Evolutionary conservation across 306 rosid genomes (phyloP), one percentile per base, ranked within the genome.

Genomic region (Casuarina equisetifolia): DNA sequence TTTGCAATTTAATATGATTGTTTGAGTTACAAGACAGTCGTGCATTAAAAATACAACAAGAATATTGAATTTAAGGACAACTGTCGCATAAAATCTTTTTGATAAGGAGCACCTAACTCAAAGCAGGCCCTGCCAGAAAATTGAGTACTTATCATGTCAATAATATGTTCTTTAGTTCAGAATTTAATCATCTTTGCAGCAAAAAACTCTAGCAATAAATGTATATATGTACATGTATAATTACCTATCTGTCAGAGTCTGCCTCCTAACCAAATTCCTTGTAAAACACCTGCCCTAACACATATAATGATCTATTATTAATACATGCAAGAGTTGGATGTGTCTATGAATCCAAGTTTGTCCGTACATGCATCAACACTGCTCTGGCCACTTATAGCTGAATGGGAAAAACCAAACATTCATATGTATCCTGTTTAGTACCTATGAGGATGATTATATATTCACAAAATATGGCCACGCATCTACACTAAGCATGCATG

Each of bases 401-500:
- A 15, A 55, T 69, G 25, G 17, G 77, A 11, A 43, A 66, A 17
- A 52, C 9, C 44, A 72, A 35, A 9, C 9, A 72, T 64, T 32
- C 17, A 16, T 42, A 9, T 52, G 79, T 16, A 42, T 39, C 62
- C 17, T 40, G 5, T 68, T 43, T 53, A 53, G 32, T 40, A 13
- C 19, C 0, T 12, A 35, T 11, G 43, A 48, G 17, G 45, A 38
- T 20, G 39, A 35, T 74, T 46, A 51, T 38, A 69, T 2, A 6
- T 71, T 9, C 15, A 53, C 17, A 45, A 25, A 79, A 75, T 17
- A 73, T 66, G 74, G 74, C 43, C 20, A 68, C 66, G 72, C 79
- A 82, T 62, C 83, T 64, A 78, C 85, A 64, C 80, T 80, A 50
- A 75, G 48, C 80, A 82, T 59, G 72, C 69, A 82, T 70, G 69